A percentile compares a stretch with the other conserved stretches of the same genome.
Evolutionary conservation across 371 early-diverging fungal genomes (phyloP).

Genomic region (Cokeromyces recurvatus): DNA sequence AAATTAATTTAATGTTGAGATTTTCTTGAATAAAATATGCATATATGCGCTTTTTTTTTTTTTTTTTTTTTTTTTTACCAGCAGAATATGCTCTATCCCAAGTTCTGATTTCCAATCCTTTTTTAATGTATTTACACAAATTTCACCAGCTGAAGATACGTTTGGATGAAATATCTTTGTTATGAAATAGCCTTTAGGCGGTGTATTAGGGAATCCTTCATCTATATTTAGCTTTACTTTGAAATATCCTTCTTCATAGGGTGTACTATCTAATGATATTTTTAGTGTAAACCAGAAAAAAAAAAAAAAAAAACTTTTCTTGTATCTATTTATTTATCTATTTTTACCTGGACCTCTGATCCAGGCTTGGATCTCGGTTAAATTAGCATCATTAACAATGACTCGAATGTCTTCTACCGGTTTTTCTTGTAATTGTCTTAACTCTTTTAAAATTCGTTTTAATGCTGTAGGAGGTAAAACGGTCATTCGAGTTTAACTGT

Average conservation of each 20-base stretch:
- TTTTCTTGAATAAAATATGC: background rate
- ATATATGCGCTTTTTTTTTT: background rate
- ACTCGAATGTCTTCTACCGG: conserved; percentile 81
- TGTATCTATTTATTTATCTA: background rate
- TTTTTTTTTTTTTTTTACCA: conserved; percentile 50
- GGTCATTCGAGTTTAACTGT: background rate
- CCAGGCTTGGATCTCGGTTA: conserved; percentile 79
- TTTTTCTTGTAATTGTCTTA: conserved; percentile 44
- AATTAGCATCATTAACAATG: conserved; percentile 60
- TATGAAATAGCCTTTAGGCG: conserved; percentile 77
- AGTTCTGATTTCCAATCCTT: conserved; percentile 87
- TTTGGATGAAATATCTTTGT: conserved; percentile 96
- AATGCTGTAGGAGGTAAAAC: conserved; percentile 3
- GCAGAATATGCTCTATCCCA: conserved; percentile 74
- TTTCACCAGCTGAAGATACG: conserved; percentile 79
- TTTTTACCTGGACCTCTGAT: conserved; percentile 80
- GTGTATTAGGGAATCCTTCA: conserved; percentile 64
- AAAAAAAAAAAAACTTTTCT: background rate
- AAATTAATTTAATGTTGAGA: background rate
- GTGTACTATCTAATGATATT: conserved; percentile 55
- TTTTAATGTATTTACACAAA: conserved; percentile 90
- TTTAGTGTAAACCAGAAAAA: background rate
- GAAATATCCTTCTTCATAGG: conserved; percentile 77
- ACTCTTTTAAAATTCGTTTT: conserved; percentile 55
- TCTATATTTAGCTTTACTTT: conserved; percentile 57